Percentiles rank a stretch among this genome's conserved stretches.
phyloP scores from a whole-genome alignment of 495 filamentous ascomycete species.

The Podospora pseudocomata region DNA sequence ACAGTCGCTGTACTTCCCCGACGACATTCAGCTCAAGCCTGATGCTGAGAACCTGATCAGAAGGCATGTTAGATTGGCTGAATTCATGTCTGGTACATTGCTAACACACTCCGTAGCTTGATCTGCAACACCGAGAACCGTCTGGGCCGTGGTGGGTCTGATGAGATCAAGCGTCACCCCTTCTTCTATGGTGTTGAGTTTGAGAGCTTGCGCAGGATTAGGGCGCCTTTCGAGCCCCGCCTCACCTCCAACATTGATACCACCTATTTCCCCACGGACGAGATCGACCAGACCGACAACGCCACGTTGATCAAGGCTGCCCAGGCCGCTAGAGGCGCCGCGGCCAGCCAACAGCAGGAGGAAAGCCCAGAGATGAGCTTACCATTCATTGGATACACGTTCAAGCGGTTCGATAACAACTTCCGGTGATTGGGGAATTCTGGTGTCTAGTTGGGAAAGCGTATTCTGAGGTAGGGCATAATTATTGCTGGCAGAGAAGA shows the following conservation, averaged over 20 bases:
- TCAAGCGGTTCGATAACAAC: slow-evolving; percentile 92
- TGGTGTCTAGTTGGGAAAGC: not conserved
- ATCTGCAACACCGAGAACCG: slow-evolving; percentile 89
- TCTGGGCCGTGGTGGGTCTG: slow-evolving; percentile 75
- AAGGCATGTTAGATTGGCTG: slow-evolving; percentile 50
- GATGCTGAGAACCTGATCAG: slow-evolving; percentile 86
- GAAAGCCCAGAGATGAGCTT: slow-evolving; percentile 80
- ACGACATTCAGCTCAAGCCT: slow-evolving; percentile 81
- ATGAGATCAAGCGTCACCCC: slow-evolving; percentile 86
- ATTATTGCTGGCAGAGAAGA: not conserved
- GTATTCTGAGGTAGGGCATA: not conserved
- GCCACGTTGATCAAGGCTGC: slow-evolving; percentile 65
- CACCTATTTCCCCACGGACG: slow-evolving; percentile 98
- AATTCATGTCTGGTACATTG: not conserved
- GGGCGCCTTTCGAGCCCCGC: slow-evolving; percentile 92
- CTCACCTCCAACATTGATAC: slow-evolving; percentile 89
- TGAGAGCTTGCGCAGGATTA: slow-evolving; percentile 83
- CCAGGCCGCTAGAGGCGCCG: slow-evolving; percentile 47
- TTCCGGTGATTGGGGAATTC: slow-evolving; percentile 40
- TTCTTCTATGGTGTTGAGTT: slow-evolving; percentile 97
- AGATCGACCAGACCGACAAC: slow-evolving; percentile 91
- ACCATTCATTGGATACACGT: slow-evolving; percentile 97
- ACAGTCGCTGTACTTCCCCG: slow-evolving; percentile 91
- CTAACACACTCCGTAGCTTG: slow-evolving; percentile 51
- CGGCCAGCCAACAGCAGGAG: slow-evolving; percentile 30